Base-by-base conservation (phyloP, 305 asterid species). In the Rubia tinctorum region DNA sequence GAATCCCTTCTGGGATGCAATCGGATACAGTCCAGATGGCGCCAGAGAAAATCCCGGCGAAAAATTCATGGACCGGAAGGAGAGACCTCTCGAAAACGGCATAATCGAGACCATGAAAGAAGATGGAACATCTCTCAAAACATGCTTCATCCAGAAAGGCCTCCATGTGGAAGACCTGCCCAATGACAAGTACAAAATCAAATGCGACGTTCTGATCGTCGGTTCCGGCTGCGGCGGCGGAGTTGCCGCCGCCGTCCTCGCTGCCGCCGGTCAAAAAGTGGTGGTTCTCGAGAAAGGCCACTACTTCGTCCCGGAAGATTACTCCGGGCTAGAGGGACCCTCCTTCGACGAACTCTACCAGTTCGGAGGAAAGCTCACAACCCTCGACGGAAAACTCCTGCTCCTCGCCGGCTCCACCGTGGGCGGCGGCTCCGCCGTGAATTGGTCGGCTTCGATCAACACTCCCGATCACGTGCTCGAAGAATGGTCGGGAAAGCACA, bases 181-280 rank as follows among this genome's bases (percentile, higher is more conserved):
- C 3, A 63, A 77, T 4, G 76, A 71, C 0, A 61, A 80, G 1
- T 77, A 47, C 23, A 86, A 73, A 67, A 83, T 94, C 71, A 83
- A 76, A 75, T 94, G 99, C 34, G 99, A 94, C 62, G 97, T 91
- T 27, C 93, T 91, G 78, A 85, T 94, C 17, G 91, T 94, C 4
- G 99, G 99, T 72, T 94, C 99, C 9, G 99, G 99, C 63, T 81
- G 92, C 34, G 99, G 97, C 1, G 99, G 99, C 66, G 97, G 95
- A 0, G 97, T 94, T 15, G 93, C 98, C 1, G 99, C 96, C 2
- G 89, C 93, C 3, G 74, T 90, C 12, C 97, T 94, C 45, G 93
- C 98, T 9, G 83, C 85, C 55, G 86, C 96, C 0, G 98, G 98
- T 8, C 84, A 81, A 56, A 94, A 88, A 82, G 98, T 94, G 3